Conservation (phyloP, 2,329 filamentous ascomycete genomes). For the Neofusicoccum sp. region DNA sequence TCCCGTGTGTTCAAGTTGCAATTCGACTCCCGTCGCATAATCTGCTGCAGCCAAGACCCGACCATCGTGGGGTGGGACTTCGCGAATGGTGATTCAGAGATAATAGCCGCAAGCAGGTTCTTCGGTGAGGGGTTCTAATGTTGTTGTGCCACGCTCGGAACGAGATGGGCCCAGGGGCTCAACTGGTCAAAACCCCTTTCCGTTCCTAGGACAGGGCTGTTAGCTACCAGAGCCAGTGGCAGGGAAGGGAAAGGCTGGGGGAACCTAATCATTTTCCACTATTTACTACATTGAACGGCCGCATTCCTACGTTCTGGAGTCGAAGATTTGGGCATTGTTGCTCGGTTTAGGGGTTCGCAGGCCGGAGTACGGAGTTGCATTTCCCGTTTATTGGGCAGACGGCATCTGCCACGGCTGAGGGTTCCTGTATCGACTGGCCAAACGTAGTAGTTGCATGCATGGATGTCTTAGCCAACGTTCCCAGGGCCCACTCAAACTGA, state of each 20-base stretch:
- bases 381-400: neutral
- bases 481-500: neutral
- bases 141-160: neutral
- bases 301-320: neutral
- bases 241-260: neutral
- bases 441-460: slow-evolving; percentile 1
- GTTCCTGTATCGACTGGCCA: neutral
- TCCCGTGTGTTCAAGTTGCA: slow-evolving; percentile 91
- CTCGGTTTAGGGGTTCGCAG: slow-evolving; percentile 9
- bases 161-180: too few species aligned
- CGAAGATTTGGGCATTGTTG: neutral
- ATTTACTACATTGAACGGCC: neutral
- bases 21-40: slow-evolving; percentile 88
- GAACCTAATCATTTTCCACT: neutral
- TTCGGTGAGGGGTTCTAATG: slow-evolving; percentile 55
- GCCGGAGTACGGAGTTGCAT: slow-evolving; percentile 2
- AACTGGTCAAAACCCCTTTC: neutral
- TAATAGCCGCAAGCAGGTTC: slow-evolving; percentile 74
- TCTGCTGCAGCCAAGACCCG: slow-evolving; percentile 89
- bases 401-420: neutral
- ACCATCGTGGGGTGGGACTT: slow-evolving; percentile 98
- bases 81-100: slow-evolving; percentile 77
- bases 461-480: neutral
- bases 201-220: neutral
- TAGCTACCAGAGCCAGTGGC: neutral